Conservation (phyloP, 2,329 filamentous ascomycete species). For the Amauroascus niger region DNA sequence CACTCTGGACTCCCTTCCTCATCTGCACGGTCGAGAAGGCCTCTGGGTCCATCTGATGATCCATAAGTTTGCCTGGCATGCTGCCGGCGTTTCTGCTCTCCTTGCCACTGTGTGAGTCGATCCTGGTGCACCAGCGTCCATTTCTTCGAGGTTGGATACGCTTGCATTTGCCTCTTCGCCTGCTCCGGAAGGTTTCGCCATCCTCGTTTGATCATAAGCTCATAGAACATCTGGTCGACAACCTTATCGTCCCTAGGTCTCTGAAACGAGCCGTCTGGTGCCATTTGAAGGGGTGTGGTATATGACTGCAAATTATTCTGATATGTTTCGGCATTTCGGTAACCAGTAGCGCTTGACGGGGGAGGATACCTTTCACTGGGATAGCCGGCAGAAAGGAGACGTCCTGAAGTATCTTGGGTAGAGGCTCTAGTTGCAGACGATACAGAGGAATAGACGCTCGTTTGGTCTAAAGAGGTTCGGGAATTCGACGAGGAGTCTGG, state of each 20-base stretch:
- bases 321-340: conserved; percentile 35
- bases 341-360: conserved; percentile 25
- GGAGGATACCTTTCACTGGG: conserved; percentile 28
- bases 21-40: conserved; percentile 68
- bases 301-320: conserved; percentile 37
- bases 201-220: conserved; percentile 92
- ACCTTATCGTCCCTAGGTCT: conserved; percentile 52
- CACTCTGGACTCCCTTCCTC: conserved; percentile 95
- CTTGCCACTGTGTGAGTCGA: conserved; percentile 83
- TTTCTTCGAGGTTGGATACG: conserved; percentile 88
- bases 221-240: conserved; percentile 83
- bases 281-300: conserved; percentile 36
- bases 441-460: conserved; percentile 53
- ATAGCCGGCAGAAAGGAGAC: conserved; percentile 34
- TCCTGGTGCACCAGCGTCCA: conserved; percentile 97
- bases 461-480: conserved; percentile 53
- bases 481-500: conserved; percentile 45
- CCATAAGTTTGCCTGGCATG: conserved; percentile 62
- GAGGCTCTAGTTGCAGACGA: conserved; percentile 51
- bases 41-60: conserved; percentile 52
- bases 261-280: conserved; percentile 16
- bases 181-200: conserved; percentile 97
- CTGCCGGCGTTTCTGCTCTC: conserved; percentile 78
- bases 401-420: conserved; percentile 42
- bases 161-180: conserved; percentile 88